Conservation (phyloP, 2,329 filamentous ascomycete species). For the Macrophomina phaseolina region DNA sequence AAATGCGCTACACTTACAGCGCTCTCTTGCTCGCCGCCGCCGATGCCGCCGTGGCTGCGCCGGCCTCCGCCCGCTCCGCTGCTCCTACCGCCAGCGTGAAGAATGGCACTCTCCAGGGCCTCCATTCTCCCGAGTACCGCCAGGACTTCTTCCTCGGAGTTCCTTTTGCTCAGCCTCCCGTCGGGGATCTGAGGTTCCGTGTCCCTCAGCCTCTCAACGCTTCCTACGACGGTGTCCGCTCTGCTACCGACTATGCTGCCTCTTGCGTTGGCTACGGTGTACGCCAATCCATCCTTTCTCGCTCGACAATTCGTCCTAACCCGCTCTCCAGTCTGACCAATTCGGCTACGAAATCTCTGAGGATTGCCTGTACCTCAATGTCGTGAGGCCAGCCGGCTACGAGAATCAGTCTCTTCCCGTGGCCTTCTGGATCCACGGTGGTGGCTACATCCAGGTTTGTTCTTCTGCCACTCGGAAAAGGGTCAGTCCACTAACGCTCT, state of each 20-base stretch:
- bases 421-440: constrained; percentile 65
- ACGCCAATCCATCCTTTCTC: not conserved
- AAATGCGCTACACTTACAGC: constrained; percentile 18
- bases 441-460: constrained; percentile 43
- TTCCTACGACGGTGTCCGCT: constrained; percentile 46
- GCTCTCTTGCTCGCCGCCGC: constrained; percentile 20
- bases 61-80: not conserved
- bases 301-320: not conserved
- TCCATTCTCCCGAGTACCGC: constrained; percentile 47
- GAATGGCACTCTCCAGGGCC: constrained; percentile 52
- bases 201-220: constrained; percentile 57
- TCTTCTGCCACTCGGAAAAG: no score
- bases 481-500: constrained; percentile 40
- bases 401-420: constrained; percentile 58
- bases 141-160: constrained; percentile 58
- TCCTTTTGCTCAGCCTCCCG: constrained; percentile 63
- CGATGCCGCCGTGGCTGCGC: constrained; percentile 12
- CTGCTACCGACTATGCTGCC: constrained; percentile 50
- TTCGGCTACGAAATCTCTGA: constrained; percentile 48
- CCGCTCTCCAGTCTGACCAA: constrained; percentile 27
- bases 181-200: constrained; percentile 60
- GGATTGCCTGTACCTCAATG: constrained; percentile 67
- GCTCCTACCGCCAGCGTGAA: constrained; percentile 45
- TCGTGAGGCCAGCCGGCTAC: constrained; percentile 60
- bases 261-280: constrained; percentile 50